Percentiles rank a stretch among this genome's conserved stretches.
Conservation (phyloP, 2,329 filamentous ascomycete genomes). For the Paecilomyces variotii region DNA sequence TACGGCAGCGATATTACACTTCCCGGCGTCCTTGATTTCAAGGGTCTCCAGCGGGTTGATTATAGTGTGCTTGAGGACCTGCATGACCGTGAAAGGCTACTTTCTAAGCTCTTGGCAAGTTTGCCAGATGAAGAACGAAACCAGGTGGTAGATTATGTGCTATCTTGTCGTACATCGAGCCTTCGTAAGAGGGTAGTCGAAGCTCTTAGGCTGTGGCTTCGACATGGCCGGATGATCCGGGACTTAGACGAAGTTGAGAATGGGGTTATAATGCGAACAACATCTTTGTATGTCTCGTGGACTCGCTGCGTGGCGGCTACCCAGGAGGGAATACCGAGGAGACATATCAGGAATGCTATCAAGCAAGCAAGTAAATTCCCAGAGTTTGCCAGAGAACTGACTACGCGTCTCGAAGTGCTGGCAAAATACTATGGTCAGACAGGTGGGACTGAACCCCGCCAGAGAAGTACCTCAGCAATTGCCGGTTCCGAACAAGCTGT, state of each 20-base stretch:
- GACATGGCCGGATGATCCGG: conserved; percentile 2
- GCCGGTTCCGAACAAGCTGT: not conserved
- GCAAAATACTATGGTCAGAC: conserved; percentile 8
- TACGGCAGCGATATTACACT: not conserved
- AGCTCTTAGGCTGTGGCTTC: conserved; percentile 11
- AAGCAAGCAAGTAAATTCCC: conserved; percentile 16
- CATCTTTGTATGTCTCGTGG: conserved; percentile 26
- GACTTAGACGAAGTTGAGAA: conserved; percentile 4
- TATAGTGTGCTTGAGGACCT: conserved; percentile 29
- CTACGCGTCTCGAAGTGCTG: conserved; percentile 9
- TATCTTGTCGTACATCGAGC: conserved; percentile 5
- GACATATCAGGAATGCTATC: conserved; percentile 15
- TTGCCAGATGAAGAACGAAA: conserved; percentile 13
- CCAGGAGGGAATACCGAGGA: conserved; percentile 12
- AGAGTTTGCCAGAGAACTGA: conserved; percentile 23
- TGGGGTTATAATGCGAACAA: conserved; percentile 15
- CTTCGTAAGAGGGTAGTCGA: conserved; percentile 8
- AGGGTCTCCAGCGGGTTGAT: conserved; percentile 21
- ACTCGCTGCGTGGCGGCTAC: conserved; percentile 14
- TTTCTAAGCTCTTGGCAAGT: conserved; percentile 22
- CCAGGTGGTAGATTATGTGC: conserved; percentile 7
- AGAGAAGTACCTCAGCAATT: not conserved
- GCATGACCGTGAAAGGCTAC: conserved; percentile 28
- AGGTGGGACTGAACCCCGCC: conserved; percentile 2
- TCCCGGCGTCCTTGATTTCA: conserved; percentile 15